These are phyloP conservation scores for Schizothecium vesticola DNA, from an alignment of 495 filamentous ascomycete species.

Conservation along the genomic window DNA sequence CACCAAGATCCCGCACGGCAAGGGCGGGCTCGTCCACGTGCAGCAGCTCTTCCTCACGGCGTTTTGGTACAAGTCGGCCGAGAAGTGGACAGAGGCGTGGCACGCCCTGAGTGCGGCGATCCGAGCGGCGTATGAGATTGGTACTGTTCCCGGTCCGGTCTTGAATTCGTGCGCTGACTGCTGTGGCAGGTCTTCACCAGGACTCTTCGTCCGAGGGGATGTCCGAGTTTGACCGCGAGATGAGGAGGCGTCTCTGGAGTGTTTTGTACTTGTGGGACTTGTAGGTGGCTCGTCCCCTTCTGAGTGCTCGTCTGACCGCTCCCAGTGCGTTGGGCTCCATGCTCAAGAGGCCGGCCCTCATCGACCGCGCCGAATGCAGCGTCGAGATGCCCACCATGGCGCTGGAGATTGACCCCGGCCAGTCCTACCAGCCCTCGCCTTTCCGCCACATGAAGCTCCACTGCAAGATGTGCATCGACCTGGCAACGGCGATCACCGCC, in stretches of 20 bases:
- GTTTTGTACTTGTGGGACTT: conserved; percentile 40
- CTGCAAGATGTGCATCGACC: conserved; percentile 29
- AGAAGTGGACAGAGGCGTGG: conserved; percentile 49
- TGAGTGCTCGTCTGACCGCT: not conserved
- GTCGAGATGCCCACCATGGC: conserved; percentile 35
- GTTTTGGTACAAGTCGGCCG: conserved; percentile 49
- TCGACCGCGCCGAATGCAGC: conserved; percentile 33
- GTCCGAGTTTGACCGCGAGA: conserved; percentile 42
- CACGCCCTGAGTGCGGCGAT: conserved; percentile 43
- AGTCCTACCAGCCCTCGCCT: conserved; percentile 35
- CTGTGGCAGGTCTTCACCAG: conserved; percentile 43
- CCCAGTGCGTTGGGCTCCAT: conserved; percentile 36
- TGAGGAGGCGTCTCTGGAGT: conserved; percentile 40
- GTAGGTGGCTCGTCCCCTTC: conserved; percentile 20
- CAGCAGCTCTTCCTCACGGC: conserved; percentile 50
- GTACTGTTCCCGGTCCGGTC: conserved; percentile 18
- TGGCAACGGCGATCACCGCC: conserved; percentile 17
- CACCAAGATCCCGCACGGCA: conserved; percentile 40
- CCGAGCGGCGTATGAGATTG: conserved; percentile 48
- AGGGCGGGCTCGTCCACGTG: conserved; percentile 44
- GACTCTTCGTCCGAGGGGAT: conserved; percentile 30
- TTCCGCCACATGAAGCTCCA: conserved; percentile 40
- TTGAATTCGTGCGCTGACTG: not conserved
- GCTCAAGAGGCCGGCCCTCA: conserved; percentile 32
- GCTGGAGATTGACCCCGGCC: conserved; percentile 31